These are phyloP conservation scores for Cladosporium sp. DNA, from an alignment of 2,329 filamentous ascomycete genomes.

Conservation along the genomic window DNA sequence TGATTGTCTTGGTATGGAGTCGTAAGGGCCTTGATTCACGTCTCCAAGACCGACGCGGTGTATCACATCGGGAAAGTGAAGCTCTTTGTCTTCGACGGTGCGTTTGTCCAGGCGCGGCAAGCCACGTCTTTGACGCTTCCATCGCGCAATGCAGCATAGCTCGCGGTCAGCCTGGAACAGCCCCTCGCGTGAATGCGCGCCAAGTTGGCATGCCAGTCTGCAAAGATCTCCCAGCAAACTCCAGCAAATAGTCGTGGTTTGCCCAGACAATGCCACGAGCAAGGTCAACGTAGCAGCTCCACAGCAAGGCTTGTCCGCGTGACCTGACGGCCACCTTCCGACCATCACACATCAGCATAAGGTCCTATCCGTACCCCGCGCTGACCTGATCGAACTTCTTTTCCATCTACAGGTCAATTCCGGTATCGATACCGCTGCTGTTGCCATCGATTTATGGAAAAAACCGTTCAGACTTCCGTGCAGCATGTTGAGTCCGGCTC, in stretches of 20 bases:
- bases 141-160: background rate
- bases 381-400: conserved; percentile 7
- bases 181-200: conserved; percentile 15
- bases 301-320: conserved; percentile 18
- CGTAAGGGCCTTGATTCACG: background rate
- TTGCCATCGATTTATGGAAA: conserved; percentile 23
- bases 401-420: conserved; percentile 9
- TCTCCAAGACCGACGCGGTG: background rate
- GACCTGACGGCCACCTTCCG: conserved; percentile 1
- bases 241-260: conserved; percentile 17
- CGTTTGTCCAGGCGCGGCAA: conserved; percentile 4
- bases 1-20: conserved; percentile 11
- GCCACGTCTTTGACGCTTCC: conserved; percentile 5
- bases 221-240: background rate
- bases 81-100: conserved; percentile 14
- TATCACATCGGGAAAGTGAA: conserved; percentile 2
- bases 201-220: conserved; percentile 21
- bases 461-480: conserved; percentile 21
- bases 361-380: conserved; percentile 5
- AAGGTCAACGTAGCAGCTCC: conserved; percentile 16
- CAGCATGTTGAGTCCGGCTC: conserved; percentile 23
- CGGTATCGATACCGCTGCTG: conserved; percentile 14
- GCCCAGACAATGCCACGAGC: conserved; percentile 19
- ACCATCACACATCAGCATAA: background rate
- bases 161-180: background rate